phyloP scores from a whole-genome alignment of 129 eudicot genomes.

The Chrysanthemum lavandulifolium region DNA sequence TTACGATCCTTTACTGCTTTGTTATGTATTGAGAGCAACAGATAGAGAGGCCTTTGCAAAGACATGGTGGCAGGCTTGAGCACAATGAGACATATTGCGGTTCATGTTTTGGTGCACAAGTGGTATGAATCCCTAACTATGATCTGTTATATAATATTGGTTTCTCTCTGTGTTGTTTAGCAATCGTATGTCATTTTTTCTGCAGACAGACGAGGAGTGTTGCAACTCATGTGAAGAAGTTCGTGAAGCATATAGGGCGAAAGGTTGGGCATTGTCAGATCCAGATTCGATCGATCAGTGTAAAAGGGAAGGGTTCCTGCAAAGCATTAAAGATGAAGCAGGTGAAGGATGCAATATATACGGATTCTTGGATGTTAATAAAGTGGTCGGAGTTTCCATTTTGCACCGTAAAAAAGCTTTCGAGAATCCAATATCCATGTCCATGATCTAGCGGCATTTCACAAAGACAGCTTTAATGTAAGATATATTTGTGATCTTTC shows the following conservation, averaged over 20 bases:
- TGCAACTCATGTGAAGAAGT: constrained; percentile 84
- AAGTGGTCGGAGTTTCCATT: too few relatives aligned
- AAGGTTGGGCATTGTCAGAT: constrained; percentile 70
- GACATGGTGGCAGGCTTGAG: constrained; percentile 84
- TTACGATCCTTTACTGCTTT: too few relatives aligned
- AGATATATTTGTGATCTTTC: too few relatives aligned
- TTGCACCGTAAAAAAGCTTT: too few relatives aligned
- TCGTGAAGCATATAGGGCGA: constrained; percentile 75
- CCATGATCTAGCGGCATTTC: too few relatives aligned
- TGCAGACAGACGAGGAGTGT: constrained; percentile 68
- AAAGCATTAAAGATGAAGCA: too few relatives aligned
- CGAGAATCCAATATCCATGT: too few relatives aligned
- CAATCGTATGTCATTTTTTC: neutral
- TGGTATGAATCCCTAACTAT: constrained; percentile 41
- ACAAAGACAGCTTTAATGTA: too few relatives aligned
- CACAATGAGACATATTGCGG: constrained; percentile 90
- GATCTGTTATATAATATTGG: neutral
- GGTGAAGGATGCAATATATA: too few relatives aligned
- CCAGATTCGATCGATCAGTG: constrained; percentile 36
- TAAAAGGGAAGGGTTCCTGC: too few relatives aligned
- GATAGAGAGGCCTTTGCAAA: constrained; percentile 35
- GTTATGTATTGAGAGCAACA: too few relatives aligned
- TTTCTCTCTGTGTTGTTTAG: neutral
- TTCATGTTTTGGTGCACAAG: constrained; percentile 91
- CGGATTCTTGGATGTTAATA: too few relatives aligned